Conservation (phyloP, 2,329 filamentous ascomycete genomes). For the Neofusicoccum parvum region DNA sequence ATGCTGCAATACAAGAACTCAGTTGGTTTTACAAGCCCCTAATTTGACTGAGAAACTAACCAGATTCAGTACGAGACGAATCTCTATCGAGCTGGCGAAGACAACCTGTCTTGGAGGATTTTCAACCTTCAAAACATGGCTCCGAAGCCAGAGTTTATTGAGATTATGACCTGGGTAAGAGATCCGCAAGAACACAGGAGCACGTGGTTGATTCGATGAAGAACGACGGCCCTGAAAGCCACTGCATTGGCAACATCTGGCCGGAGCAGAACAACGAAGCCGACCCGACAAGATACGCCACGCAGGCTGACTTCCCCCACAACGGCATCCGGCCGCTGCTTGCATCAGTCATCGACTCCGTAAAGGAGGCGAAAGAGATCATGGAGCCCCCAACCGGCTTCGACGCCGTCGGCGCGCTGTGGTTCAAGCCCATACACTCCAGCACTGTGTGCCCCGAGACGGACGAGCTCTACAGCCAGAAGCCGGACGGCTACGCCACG, state of each 20-base stretch:
- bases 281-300: constrained; percentile 29
- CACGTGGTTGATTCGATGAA: not conserved
- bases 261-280: constrained; percentile 32
- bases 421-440: not conserved
- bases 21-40: too few species aligned
- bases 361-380: constrained; percentile 26
- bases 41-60: too few species aligned
- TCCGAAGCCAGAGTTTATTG: constrained; percentile 33
- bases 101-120: constrained; percentile 40
- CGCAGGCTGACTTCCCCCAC: constrained; percentile 32
- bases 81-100: constrained; percentile 38
- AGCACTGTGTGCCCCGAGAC: not conserved
- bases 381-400: not conserved
- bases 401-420: not conserved
- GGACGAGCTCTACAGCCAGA: not conserved
- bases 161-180: constrained; percentile 37
- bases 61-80: constrained; percentile 27
- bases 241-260: constrained; percentile 42
- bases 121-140: constrained; percentile 37
- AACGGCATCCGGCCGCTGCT: constrained; percentile 40
- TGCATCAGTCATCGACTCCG: constrained; percentile 39
- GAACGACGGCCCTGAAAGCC: constrained; percentile 41
- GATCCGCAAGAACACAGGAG: too few species aligned
- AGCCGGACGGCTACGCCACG: not conserved
- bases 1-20: constrained; percentile 38